Evolutionary conservation across 2,329 filamentous ascomycete species (phyloP), one percentile per base, ranked within the genome.

Genomic region (Ascochyta viciae-villosae): DNA sequence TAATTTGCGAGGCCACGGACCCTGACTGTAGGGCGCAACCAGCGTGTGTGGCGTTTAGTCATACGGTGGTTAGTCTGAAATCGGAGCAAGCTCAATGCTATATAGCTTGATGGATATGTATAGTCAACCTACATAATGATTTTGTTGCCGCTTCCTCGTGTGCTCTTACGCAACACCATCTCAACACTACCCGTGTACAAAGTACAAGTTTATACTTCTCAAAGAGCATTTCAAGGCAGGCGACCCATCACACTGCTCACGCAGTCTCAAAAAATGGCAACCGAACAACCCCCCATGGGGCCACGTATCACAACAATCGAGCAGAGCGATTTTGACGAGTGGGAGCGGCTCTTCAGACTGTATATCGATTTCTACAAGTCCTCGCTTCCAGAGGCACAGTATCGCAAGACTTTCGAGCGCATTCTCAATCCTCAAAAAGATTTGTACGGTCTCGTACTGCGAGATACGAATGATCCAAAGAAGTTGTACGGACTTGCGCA

Each of bases 311-410:
- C 52, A 19, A 35, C 52, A 3, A 16, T 55, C 35, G 35, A 50
- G 7, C 19, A 50, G 16, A 34, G 34, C 16, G 52, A 55, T 13
- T 55, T 49, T 16, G 35, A 22, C 3, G 52, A 59, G 23, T 59
- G 57, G 57, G 40, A 56, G 37, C 45, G 50, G 27, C 40, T 59
- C 8, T 59, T 59, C 40, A 34, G 48, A 33, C 43, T 50, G 22
- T 59, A 59, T 37, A 59, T 59, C 37, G 44, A 46, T 3, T 59
- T 59, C 52, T 59, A 59, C 52, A 56, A 59, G 27, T 42, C 57
- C n/a, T 52, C 44, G 1, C 49, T 59, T 12, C 57, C 57, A 7
- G 52, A 59, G 12, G 10, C 34, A 6, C 57, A 59, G 35, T 59
- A 59, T 26, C 38, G 38, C 27, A 56, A 46, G 5, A 59, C 57